Conservation (phyloP, 2,329 filamentous ascomycete species). For the Fusarium udum region DNA sequence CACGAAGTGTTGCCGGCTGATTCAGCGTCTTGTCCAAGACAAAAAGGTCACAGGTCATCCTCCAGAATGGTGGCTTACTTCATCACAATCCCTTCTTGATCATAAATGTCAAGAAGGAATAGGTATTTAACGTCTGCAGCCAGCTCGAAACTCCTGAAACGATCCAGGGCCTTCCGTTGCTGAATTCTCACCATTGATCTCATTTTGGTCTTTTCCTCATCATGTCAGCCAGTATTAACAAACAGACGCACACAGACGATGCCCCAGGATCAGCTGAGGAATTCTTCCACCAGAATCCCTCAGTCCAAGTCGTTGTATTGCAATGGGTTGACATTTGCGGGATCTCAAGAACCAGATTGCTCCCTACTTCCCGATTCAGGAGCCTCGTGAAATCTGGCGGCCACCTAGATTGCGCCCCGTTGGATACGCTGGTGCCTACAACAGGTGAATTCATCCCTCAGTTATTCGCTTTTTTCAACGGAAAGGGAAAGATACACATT, state of each 20-base stretch:
- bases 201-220: accelerated
- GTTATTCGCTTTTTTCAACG: background rate
- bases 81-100: background rate
- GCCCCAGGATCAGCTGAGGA: background rate
- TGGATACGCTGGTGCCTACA: conserved; percentile 5
- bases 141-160: too few species aligned
- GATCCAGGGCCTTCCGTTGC: background rate
- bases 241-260: background rate
- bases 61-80: background rate
- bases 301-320: background rate
- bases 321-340: conserved; percentile 23
- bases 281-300: background rate
- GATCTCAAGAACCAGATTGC: background rate
- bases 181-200: background rate
- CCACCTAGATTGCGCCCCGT: background rate
- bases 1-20: background rate
- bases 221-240: background rate
- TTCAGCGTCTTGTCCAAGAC: background rate
- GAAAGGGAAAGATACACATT: background rate
- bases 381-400: background rate
- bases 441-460: background rate
- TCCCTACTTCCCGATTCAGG: background rate
- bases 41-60: background rate
- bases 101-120: accelerated
- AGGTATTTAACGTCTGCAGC: background rate